Conservation (phyloP, 2,329 filamentous ascomycete genomes). For the Penicillium corylophilum region DNA sequence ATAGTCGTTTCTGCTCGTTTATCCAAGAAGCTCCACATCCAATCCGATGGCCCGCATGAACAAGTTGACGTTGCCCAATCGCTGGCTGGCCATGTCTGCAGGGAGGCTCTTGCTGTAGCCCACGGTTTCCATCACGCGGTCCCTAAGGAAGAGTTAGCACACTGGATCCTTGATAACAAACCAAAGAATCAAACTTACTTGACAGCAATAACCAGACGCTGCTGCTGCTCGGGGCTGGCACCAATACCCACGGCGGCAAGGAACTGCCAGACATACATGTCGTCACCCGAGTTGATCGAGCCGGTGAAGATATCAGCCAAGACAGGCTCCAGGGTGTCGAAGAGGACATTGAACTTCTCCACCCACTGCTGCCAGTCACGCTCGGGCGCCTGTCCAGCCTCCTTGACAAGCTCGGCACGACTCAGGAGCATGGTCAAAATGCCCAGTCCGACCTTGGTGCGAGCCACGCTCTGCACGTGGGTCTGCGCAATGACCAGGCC, state of each 20-base stretch:
- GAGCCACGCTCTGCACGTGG: constrained; percentile 79
- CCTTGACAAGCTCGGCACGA: constrained; percentile 88
- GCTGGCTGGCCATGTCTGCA: constrained; percentile 76
- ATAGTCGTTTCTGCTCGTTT: constrained; percentile 23
- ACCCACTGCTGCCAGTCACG: constrained; percentile 81
- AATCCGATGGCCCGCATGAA: constrained; percentile 99
- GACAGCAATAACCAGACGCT: constrained; percentile 87
- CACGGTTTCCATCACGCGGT: constrained; percentile 95
- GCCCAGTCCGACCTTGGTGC: constrained; percentile 82
- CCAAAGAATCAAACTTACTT: constrained; percentile 55
- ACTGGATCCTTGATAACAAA: not conserved
- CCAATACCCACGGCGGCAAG: constrained; percentile 92
- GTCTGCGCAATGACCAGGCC: constrained; percentile 78
- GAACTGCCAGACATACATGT: constrained; percentile 98
- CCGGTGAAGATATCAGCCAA: constrained; percentile 86
- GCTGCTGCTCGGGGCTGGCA: constrained; percentile 90
- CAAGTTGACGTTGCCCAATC: constrained; percentile 88
- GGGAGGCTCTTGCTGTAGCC: constrained; percentile 84
- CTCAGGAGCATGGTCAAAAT: constrained; percentile 93
- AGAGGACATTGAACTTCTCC: constrained; percentile 78
- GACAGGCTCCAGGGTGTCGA: constrained; percentile 80
- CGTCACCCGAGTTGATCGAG: constrained; percentile 83
- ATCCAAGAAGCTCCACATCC: constrained; percentile 78
- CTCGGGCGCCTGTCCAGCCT: constrained; percentile 68
- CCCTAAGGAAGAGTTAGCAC: constrained; percentile 45